Base-by-base conservation (phyloP, 352 stramenopile species). In the Pythium dissimile region DNA sequence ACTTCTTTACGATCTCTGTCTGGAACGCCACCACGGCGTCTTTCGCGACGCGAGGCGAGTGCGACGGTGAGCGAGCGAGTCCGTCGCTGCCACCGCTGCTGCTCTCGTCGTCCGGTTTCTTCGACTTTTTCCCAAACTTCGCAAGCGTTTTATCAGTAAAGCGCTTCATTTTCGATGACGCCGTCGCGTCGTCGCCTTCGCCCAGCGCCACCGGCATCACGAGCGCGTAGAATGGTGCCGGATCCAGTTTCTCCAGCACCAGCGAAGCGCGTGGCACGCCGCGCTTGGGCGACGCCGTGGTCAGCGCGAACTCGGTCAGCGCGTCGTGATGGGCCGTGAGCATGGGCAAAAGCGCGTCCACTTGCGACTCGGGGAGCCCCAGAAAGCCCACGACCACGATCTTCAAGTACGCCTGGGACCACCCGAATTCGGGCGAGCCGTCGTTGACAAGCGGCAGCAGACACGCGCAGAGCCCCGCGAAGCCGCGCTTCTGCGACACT, bases 321-420 rank as follows among this genome's bases (percentile, higher is more conserved):
- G 54, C 54, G 23, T 64, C 41, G 53, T 72, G 30, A 66, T 54
- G 43, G 55, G 64, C 68, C 13, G 70, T 83, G 18, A 94, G 71
- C 61, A 94, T 86, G 37, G 84, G 81, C 18, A 88, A n/a, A 47
- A 85, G 85, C 2, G 80, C 84, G 26, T 92, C 78, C 1, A 80
- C 73, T 48, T 88, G 77, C 13, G 75, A 59, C 16, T 49, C 59
- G 0, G 72, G 62, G 15, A 94, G 64, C n/a, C 41, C 62, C 21
- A 90, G 57, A 13, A 91, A 94, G 16, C 66, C 39, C 44, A 89
- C 81, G 0, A 90, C 54, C 1, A 94, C 32, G 15, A 94, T 49
- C 47, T 77, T 62, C 16, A 92, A 70, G 65, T 82, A 94, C 4
- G 50, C 48, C 59, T 79, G 72, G 32, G 79, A 88, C 84, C 84